Evolutionary conservation across 2,329 filamentous ascomycete species (phyloP).

Genomic region (Zasmidium citrigriseum): DNA sequence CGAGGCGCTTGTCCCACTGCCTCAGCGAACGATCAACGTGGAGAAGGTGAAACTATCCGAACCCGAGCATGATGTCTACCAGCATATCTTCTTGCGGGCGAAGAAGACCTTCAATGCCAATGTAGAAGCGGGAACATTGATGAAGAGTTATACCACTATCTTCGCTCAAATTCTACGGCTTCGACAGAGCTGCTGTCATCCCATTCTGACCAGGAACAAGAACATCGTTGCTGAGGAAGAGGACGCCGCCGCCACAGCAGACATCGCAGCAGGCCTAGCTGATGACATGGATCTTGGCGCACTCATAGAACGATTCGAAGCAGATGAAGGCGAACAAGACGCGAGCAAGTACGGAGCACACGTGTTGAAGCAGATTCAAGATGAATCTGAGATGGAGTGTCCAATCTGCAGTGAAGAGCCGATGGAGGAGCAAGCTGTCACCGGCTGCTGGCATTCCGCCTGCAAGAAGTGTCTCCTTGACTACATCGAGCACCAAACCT

Average conservation of each 20-base stretch:
- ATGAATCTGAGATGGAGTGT: slow-evolving; percentile 85
- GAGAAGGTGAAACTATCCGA: slow-evolving; percentile 84
- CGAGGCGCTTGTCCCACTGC: slow-evolving; percentile 76
- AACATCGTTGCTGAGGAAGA: slow-evolving; percentile 84
- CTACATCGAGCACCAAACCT: slow-evolving; percentile 83
- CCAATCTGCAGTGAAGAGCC: slow-evolving; percentile 94
- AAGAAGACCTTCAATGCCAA: slow-evolving; percentile 84
- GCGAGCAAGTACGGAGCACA: slow-evolving; percentile 80
- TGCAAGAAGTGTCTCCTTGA: slow-evolving; percentile 91
- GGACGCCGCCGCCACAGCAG: slow-evolving; percentile 74
- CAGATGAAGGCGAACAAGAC: slow-evolving; percentile 56
- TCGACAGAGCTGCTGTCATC: slow-evolving; percentile 92
- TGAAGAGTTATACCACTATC: slow-evolving; percentile 96
- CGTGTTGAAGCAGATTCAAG: slow-evolving; percentile 86
- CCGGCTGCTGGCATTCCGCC: slow-evolving; percentile 95
- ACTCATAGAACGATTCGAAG: slow-evolving; percentile 79
- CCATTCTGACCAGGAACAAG: slow-evolving; percentile 82
- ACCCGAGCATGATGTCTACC: slow-evolving; percentile 86
- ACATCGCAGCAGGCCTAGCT: slow-evolving; percentile 76
- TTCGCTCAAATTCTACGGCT: slow-evolving; percentile 94
- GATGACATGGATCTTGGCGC: slow-evolving; percentile 96
- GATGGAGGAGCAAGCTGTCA: slow-evolving; percentile 92
- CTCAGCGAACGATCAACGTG: slow-evolving; percentile 78
- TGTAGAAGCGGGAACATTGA: slow-evolving; percentile 84
- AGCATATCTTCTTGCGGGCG: slow-evolving; percentile 81